Base-by-base conservation (phyloP, 2,329 filamentous ascomycete species). In the Geosmithia morbida region DNA sequence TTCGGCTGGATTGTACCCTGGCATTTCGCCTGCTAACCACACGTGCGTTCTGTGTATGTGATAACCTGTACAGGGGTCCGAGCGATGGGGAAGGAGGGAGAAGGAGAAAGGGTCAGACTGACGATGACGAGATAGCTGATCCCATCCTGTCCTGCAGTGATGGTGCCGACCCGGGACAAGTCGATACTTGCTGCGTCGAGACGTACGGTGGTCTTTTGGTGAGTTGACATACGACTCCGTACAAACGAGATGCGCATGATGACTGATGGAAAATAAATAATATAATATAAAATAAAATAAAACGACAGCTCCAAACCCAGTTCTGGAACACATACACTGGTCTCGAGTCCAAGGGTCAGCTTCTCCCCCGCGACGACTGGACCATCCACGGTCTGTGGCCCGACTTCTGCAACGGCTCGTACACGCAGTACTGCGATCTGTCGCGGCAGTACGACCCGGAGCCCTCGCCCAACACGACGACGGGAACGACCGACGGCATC, bases 391-490 rank as follows among this genome's bases (percentile, higher is more conserved):
- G 78, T 16, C 61, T 79, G 1, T 80, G 75, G 76, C 71, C 68
- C 10, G 68, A 71, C 52, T 70, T 68, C 53, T 71, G 68, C 57
- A 65, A 71, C 51, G 67, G 77, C 44, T 72, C 69, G 1, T 83
- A 77, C 57, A 81, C 77, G 0, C 78, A 83, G 51, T 85, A 82
- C 61, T 84, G 80, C 61, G 80, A 84, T 55, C 57, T 81, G 45
- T 65, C 54, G 60, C 73, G 79, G 0, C 79, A 84, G 59, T 83
- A 79, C 53, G 80, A 83, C 55, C 79, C 78, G 1, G 56, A 60
- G 14, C 76, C 77, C 0, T 70, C 68, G 0, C 79, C 79, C 22
- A 83, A 81, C 61, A 82, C 79, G 7, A 83, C 79, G 6, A 77
- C 69, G 41, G 74, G 74, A 39, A 69, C 66, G 3, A 61, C 70